Percentiles rank a stretch among this genome's conserved stretches.
These are phyloP conservation scores for Alternaria incomplexa DNA, from an alignment of 2,329 filamentous ascomycete species.

Conservation along the genomic window DNA sequence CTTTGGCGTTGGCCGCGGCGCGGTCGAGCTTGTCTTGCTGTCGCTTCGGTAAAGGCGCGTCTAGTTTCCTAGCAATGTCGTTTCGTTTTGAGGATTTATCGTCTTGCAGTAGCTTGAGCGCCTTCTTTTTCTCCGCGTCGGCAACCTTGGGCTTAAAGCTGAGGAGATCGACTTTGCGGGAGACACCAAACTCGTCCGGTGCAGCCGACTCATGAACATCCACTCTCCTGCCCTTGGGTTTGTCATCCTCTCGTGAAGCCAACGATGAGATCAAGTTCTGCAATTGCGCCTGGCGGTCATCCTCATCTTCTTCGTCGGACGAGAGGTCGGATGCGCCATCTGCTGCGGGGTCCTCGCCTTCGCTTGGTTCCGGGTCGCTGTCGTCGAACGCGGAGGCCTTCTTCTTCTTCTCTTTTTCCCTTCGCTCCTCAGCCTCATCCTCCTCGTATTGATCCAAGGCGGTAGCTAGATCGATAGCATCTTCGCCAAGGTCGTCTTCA, in stretches of 20 bases:
- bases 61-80: slow-evolving; percentile 71
- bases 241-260: slow-evolving; percentile 49
- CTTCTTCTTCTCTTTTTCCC: slow-evolving; percentile 41
- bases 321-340: slow-evolving; percentile 59
- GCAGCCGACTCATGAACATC: slow-evolving; percentile 65
- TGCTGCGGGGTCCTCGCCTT: slow-evolving; percentile 52
- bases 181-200: slow-evolving; percentile 66
- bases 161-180: slow-evolving; percentile 73
- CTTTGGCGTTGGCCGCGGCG: slow-evolving; percentile 82
- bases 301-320: slow-evolving; percentile 50
- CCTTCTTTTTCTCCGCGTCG: slow-evolving; percentile 77
- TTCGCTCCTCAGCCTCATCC: slow-evolving; percentile 40
- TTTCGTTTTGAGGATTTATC: slow-evolving; percentile 64
- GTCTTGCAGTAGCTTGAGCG: slow-evolving; percentile 75
- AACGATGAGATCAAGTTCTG: slow-evolving; percentile 74
- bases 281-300: slow-evolving; percentile 67
- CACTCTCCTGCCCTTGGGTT: slow-evolving; percentile 41
- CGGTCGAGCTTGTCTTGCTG: slow-evolving; percentile 88
- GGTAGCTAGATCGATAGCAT: slow-evolving; percentile 67
- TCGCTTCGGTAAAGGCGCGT: slow-evolving; percentile 81
- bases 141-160: slow-evolving; percentile 76
- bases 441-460: slow-evolving; percentile 61
- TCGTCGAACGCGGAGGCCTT: slow-evolving; percentile 54
- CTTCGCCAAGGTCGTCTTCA: slow-evolving; percentile 68
- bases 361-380: slow-evolving; percentile 60